Evolutionary conservation across 305 asterid species (phyloP).

Genomic region (Salvia sclarea): DNA sequence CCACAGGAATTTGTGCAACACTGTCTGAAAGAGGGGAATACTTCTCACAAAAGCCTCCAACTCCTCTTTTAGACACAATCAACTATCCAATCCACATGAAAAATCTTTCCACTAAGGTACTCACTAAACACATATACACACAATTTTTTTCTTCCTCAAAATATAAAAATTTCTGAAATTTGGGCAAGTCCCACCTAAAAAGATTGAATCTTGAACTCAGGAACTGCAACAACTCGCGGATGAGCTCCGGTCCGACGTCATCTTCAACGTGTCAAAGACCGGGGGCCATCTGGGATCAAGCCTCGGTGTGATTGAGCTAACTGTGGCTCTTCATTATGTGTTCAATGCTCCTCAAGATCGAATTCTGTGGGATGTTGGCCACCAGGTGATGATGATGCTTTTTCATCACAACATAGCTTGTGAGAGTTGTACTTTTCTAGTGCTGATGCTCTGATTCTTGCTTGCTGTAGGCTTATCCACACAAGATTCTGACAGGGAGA

Average conservation of each 20-base stretch:
- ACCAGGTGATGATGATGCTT: constrained; percentile 56
- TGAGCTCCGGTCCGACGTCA: constrained; percentile 84
- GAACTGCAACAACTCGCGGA: constrained; percentile 91
- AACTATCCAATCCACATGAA: constrained; percentile 96
- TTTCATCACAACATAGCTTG: neutral
- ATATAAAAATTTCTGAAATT: neutral
- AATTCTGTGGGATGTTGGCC: constrained; percentile 96
- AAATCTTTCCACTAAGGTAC: constrained; percentile 83
- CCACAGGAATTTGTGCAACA: constrained; percentile 61
- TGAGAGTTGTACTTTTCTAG: neutral
- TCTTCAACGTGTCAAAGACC: constrained; percentile 91
- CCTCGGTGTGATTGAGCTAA: constrained; percentile 93
- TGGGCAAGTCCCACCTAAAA: neutral
- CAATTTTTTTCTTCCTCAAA: neutral
- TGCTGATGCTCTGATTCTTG: constrained; percentile 8
- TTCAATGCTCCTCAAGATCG: constrained; percentile 89
- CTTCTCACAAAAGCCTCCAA: constrained; percentile 82
- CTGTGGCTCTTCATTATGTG: constrained; percentile 93
- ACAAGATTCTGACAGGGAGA: constrained; percentile 90
- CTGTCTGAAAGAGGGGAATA: constrained; percentile 77
- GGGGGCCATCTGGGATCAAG: constrained; percentile 99
- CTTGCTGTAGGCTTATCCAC: constrained; percentile 80
- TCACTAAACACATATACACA: neutral
- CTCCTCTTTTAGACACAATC: constrained; percentile 92
- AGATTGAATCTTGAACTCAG: constrained; percentile 41